These are phyloP conservation scores for Neonectria ditissima DNA, from an alignment of 2,329 filamentous ascomycete species.

Conservation along the genomic window DNA sequence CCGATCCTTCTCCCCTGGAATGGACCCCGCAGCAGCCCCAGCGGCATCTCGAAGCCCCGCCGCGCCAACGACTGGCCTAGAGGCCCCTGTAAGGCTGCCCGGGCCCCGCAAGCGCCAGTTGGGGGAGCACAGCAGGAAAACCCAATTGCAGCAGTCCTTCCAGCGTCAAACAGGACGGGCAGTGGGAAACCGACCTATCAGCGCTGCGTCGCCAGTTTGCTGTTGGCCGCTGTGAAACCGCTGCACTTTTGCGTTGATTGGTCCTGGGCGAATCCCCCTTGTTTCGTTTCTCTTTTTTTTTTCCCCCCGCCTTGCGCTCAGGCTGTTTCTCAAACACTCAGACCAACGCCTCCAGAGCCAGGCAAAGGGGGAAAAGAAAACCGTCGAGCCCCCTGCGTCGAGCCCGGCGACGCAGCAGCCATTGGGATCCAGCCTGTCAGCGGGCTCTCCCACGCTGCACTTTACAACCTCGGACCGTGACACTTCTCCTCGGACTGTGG, in stretches of 20 bases:
- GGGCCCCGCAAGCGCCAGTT: conserved; percentile 8
- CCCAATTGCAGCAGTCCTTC: background rate
- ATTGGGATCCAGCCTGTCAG: background rate
- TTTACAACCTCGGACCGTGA: too few relatives aligned
- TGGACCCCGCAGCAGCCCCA: background rate
- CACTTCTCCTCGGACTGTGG: background rate
- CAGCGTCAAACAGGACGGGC: background rate
- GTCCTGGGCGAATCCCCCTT: background rate
- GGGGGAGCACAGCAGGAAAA: background rate
- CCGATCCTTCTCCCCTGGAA: background rate
- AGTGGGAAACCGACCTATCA: background rate
- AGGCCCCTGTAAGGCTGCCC: background rate
- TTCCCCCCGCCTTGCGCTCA: background rate
- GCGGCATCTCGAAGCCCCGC: background rate
- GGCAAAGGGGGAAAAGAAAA: background rate
- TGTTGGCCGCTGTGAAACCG: background rate
- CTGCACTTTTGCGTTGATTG: background rate
- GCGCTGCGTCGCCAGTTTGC: background rate
- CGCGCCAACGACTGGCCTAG: background rate
- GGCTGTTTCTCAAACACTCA: background rate
- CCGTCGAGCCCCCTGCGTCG: background rate
- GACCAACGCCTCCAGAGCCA: background rate
- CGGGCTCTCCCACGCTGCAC: background rate
- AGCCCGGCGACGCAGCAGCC: background rate
- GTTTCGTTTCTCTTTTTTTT: conserved; percentile 2